Percentiles rank a stretch among this genome's conserved stretches.
phyloP scores from a whole-genome alignment of 2,329 filamentous ascomycete genomes.

The Colletotrichum cuscutae region DNA sequence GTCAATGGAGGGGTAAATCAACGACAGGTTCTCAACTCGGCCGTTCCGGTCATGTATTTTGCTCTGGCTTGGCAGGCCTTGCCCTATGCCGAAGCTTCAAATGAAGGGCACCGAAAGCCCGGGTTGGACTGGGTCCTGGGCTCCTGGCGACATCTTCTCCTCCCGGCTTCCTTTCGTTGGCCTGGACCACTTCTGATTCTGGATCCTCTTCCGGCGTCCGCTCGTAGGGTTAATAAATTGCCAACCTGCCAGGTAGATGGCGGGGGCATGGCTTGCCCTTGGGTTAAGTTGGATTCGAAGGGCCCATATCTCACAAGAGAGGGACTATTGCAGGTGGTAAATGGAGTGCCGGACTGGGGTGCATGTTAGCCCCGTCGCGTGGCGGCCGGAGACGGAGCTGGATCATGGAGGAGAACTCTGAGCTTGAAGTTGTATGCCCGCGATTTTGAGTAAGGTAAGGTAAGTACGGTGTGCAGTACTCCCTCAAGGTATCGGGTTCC shows the following conservation, averaged over 20 bases:
- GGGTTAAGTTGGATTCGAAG: not conserved
- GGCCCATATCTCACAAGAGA: conserved; percentile 4
- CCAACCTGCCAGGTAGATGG: not conserved
- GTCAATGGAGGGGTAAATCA: not conserved
- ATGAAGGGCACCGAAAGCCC: conserved; percentile 3
- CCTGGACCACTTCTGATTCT: not conserved
- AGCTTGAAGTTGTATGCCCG: too few species aligned
- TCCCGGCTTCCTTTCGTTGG: conserved; percentile 3
- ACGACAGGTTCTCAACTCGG: not conserved
- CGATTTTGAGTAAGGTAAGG: too few species aligned
- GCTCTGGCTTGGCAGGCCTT: not conserved
- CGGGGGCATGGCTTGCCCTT: not conserved
- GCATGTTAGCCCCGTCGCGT: not conserved
- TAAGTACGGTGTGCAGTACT: not conserved
- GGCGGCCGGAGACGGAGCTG: not conserved
- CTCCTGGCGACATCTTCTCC: not conserved
- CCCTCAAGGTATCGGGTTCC: not conserved
- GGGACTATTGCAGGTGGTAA: not conserved
- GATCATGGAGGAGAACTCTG: not conserved
- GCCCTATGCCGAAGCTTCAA: not conserved
- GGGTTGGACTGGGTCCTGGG: conserved; percentile 6
- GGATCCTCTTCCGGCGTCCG: conserved; percentile 1
- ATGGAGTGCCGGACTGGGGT: conserved; percentile 26
- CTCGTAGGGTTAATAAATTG: not conserved
- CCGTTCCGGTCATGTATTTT: not conserved